phyloP scores from a whole-genome alignment of 225 moss, liverwort and hornwort species.

The Anthoceros angustus region DNA sequence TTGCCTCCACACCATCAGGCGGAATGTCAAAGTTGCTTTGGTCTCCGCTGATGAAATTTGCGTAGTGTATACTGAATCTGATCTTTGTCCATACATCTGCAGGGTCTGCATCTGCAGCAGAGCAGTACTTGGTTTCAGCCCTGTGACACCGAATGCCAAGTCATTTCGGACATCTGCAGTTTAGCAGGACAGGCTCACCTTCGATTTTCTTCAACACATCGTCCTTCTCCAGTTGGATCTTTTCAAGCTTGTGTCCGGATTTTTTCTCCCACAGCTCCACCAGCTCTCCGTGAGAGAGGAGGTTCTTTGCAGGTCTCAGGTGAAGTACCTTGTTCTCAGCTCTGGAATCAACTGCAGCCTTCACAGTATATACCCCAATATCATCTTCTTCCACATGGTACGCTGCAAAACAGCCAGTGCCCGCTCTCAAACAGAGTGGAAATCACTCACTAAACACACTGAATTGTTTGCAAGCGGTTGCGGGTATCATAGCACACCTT shows the following conservation, averaged over 20 bases:
- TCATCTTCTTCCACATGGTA: constrained; percentile 12
- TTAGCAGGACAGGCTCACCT: constrained; percentile 9
- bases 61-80: constrained; percentile 11
- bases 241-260: constrained; percentile 16
- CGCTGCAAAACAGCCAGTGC: constrained; percentile 8
- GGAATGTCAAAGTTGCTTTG: constrained; percentile 10
- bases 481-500: constrained; percentile 10
- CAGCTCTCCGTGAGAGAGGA: constrained; percentile 11
- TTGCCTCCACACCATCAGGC: constrained; percentile 22
- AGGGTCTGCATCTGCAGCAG: constrained; percentile 12
- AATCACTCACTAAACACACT: too few species aligned
- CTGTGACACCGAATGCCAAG: not conserved
- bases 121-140: not conserved
- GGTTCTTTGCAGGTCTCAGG: constrained; percentile 11
- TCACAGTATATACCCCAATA: constrained; percentile 14
- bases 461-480: not conserved
- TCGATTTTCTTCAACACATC: constrained; percentile 10
- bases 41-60: constrained; percentile 13
- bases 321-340: constrained; percentile 19
- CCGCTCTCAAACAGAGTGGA: not conserved
- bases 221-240: constrained; percentile 9
- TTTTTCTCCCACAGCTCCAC: constrained; percentile 24
- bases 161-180: not conserved
- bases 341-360: constrained; percentile 16
- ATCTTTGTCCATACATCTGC: constrained; percentile 10